phyloP scores from a whole-genome alignment of 1,284 basidiomycete species.

The Salmacisia buchloeana region DNA sequence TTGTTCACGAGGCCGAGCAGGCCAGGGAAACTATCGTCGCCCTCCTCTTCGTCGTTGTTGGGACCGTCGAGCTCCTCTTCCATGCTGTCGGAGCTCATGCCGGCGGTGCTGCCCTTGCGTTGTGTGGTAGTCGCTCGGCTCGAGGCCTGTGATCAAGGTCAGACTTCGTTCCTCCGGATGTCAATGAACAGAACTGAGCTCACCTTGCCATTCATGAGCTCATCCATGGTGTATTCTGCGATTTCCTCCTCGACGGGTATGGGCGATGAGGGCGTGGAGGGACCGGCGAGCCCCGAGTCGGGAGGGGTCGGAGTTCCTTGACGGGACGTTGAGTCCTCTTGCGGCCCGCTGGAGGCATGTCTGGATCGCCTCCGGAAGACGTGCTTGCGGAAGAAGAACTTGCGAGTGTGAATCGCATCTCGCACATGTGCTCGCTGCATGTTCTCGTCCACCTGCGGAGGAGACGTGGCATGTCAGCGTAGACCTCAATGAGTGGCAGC shows the following conservation, averaged over 20 bases:
- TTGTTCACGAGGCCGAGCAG: constrained; percentile 75
- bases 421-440: constrained; percentile 84
- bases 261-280: constrained; percentile 7
- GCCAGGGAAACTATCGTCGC: constrained; percentile 72
- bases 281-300: constrained; percentile 10
- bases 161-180: background rate
- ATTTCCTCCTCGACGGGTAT: constrained; percentile 67
- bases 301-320: constrained; percentile 9
- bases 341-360: constrained; percentile 30
- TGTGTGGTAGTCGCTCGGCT: background rate
- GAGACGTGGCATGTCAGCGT: background rate
- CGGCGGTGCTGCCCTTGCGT: background rate
- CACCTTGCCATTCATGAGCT: constrained; percentile 85
- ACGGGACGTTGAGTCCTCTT: background rate
- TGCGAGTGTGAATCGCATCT: constrained; percentile 67
- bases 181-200: background rate
- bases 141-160: background rate
- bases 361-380: constrained; percentile 59
- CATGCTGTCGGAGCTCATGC: background rate
- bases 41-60: constrained; percentile 13
- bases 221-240: constrained; percentile 82
- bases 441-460: constrained; percentile 82
- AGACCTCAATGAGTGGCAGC: too few relatives aligned
- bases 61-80: background rate
- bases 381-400: constrained; percentile 85